phyloP scores from a whole-genome alignment of 2,329 filamentous ascomycete genomes.

The Talaromyces sp. region DNA sequence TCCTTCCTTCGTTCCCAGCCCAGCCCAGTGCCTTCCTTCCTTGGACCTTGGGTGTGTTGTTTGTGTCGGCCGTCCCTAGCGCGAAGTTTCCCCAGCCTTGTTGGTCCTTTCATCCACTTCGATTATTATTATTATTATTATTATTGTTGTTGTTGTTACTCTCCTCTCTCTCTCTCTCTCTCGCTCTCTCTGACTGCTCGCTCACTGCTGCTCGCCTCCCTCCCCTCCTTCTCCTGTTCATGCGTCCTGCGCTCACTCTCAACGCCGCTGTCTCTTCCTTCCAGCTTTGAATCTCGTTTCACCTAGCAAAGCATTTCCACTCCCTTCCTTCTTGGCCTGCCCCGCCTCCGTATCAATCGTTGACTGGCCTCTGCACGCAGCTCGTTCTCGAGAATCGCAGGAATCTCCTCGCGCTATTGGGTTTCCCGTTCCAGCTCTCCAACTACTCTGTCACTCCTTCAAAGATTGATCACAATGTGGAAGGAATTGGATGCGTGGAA shows the following conservation, averaged over 20 bases:
- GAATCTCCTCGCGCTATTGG: not conserved
- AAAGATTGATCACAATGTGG: constrained; percentile 11
- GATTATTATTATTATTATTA: no score
- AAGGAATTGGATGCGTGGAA: constrained; percentile 15
- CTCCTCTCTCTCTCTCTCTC: not conserved
- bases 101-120: not conserved
- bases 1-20: not conserved
- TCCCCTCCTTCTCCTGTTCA: not conserved
- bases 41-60: not conserved
- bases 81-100: constrained; percentile 15
- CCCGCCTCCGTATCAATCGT: constrained; percentile 7
- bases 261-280: not conserved
- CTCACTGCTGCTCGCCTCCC: not conserved
- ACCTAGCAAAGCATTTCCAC: not conserved
- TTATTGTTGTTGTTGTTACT: no score
- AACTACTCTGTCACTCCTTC: not conserved
- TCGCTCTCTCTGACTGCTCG: not conserved
- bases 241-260: not conserved
- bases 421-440: not conserved
- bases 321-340: constrained; percentile 2
- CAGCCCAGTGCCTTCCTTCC: not conserved
- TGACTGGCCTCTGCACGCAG: not conserved
- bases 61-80: constrained; percentile 6
- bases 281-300: not conserved
- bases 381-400: not conserved